phyloP scores from a whole-genome alignment of 208 protist genomes.

The Leishmania lainsoni region DNA sequence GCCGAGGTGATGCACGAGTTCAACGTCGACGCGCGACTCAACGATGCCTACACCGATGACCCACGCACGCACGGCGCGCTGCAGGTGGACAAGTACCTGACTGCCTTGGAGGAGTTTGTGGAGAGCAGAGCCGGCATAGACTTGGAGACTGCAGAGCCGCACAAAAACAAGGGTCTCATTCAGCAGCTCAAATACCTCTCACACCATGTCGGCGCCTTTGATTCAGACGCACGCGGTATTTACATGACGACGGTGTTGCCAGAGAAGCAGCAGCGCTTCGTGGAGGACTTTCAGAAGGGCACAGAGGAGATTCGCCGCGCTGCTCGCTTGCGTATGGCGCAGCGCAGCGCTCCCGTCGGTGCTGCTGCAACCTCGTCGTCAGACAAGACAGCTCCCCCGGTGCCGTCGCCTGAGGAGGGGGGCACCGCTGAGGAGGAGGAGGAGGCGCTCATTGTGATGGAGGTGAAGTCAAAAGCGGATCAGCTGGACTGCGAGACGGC shows the following conservation, averaged over 20 bases:
- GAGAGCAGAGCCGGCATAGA: constrained; percentile 71
- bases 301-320: constrained; percentile 71
- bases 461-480: constrained; percentile 42
- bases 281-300: constrained; percentile 59
- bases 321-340: constrained; percentile 44
- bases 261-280: constrained; percentile 80
- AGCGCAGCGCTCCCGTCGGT: constrained; percentile 4
- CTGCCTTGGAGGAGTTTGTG: constrained; percentile 84
- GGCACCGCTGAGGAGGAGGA: constrained; percentile 22
- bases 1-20: constrained; percentile 79
- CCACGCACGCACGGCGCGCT: constrained; percentile 78
- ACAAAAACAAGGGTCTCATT: constrained; percentile 81
- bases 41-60: constrained; percentile 76
- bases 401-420: not conserved
- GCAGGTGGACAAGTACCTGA: constrained; percentile 72
- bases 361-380: not conserved
- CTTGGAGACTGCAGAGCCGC: constrained; percentile 63
- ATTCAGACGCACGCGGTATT: constrained; percentile 55
- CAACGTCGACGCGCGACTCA: constrained; percentile 66
- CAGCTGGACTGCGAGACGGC: constrained; percentile 87
- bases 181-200: constrained; percentile 76
- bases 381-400: not conserved
- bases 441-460: constrained; percentile 49
- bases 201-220: constrained; percentile 58
- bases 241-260: constrained; percentile 67